Conservation (phyloP, 202 grass and related monocot species). For the Setaria viridis region DNA sequence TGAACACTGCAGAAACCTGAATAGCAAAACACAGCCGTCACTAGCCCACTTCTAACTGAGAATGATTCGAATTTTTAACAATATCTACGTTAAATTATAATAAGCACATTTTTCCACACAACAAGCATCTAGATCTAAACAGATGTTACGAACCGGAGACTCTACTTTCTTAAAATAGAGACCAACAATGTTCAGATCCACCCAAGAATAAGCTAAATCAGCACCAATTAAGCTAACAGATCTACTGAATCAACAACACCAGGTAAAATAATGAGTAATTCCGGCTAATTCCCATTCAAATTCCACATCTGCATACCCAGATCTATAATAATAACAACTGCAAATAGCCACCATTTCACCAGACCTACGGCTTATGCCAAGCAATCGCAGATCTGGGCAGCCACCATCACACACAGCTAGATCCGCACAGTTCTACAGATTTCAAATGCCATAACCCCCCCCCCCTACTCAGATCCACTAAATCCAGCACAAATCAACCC, state of each 20-base stretch:
- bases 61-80: too few species aligned
- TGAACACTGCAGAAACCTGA: too few species aligned
- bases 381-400: not conserved
- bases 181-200: not conserved
- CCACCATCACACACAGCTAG: not conserved
- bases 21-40: too few species aligned
- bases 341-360: not conserved
- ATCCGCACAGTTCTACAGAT: not conserved
- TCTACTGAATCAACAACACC: not conserved
- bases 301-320: not conserved
- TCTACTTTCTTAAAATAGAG: not conserved
- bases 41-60: too few species aligned
- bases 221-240: not conserved
- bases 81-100: too few species aligned
- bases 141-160: not conserved
- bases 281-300: not conserved
- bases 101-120: not conserved
- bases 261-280: not conserved
- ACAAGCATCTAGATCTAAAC: not conserved
- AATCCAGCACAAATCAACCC: not conserved
- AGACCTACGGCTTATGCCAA: not conserved
- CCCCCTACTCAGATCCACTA: not conserved
- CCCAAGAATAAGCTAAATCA: accelerated
- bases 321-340: not conserved
- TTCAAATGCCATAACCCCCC: not conserved